Base-by-base conservation (phyloP, 352 stramenopile species). In the Globisporangium cylindrosporum region DNA sequence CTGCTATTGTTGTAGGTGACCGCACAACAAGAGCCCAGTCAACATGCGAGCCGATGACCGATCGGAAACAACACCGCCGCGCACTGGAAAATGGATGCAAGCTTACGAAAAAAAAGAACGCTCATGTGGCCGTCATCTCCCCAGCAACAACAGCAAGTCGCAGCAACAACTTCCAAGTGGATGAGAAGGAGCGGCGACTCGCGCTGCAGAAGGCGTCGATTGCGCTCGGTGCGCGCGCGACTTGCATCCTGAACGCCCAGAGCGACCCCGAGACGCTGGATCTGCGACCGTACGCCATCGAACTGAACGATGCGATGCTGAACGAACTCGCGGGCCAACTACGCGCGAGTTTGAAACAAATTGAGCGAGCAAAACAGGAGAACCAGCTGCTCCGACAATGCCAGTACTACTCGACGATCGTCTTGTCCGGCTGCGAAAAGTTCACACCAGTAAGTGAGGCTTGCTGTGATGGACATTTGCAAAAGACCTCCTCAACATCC, bases 321-420 rank as follows among this genome's bases (percentile, higher is more conserved):
- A 81, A 81, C 22, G 84, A 91, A 66, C 67, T 93, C 24, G 81
- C 81, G 4, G 73, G 75, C 15, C 84, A 93, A 64, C 53, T 91
- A 27, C 67, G 62, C 24, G 71, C 73, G 10, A 92, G 84, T 49
- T 61, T 80, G 29, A 61, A 64, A 32, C 25, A 25, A 12, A 34
- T 41, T 2, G 43, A 58, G 4, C 25, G 70, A 4, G 53, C 68
- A 34, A 72, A 57, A 15, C 58, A 71, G 10, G 41, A 57, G 25
- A 15, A 69, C 10, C 68, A 57, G 9, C 36, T 75, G 18, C 53
- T 71, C 5, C 63, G 67, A 18, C 62, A 59, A 8, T 59, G 59
- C 6, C 60, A 61, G 24, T 71, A 75, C 8, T 90, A 85, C 72
- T 86, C 79, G 8, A 76, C 74, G 0, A 54, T 91, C 18, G 70